Evolutionary conservation across 148 eudicot species (phyloP).

Genomic region (Chenopodium formosanum): DNA sequence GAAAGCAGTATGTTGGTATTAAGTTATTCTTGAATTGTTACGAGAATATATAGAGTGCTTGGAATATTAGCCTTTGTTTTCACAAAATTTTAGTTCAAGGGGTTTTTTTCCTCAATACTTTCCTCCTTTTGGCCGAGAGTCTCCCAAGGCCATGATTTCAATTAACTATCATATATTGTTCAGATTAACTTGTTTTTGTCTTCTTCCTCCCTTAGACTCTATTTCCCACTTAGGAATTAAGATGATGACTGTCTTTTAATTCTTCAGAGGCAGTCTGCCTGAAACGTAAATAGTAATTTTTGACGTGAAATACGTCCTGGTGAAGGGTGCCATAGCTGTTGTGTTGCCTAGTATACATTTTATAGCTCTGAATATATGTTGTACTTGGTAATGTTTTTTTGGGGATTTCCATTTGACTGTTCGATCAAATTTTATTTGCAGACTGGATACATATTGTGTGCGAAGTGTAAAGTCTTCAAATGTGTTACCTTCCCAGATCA

Average conservation of each 20-base stretch:
- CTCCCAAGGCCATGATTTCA: background rate
- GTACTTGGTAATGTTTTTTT: background rate
- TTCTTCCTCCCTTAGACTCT: background rate
- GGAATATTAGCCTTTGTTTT: background rate
- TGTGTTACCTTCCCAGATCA: constrained; percentile 88
- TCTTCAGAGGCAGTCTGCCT: background rate
- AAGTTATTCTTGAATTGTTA: background rate
- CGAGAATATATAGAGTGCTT: background rate
- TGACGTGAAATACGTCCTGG: background rate
- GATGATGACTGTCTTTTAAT: background rate
- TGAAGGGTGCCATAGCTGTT: background rate
- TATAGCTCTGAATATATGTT: background rate
- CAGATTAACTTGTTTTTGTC: background rate
- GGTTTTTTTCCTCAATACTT: background rate
- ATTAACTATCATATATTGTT: background rate
- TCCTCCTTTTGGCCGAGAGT: background rate
- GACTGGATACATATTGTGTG: constrained; percentile 70
- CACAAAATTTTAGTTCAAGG: background rate
- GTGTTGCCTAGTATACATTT: background rate
- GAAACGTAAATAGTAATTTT: background rate
- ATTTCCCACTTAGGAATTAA: background rate
- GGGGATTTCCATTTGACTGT: background rate
- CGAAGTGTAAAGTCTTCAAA: constrained; percentile 90
- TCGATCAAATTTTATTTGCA: constrained; percentile 29
- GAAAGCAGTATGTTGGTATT: background rate